Conservation (phyloP, 2,329 filamentous ascomycete species). For the Aulographum hederae region DNA sequence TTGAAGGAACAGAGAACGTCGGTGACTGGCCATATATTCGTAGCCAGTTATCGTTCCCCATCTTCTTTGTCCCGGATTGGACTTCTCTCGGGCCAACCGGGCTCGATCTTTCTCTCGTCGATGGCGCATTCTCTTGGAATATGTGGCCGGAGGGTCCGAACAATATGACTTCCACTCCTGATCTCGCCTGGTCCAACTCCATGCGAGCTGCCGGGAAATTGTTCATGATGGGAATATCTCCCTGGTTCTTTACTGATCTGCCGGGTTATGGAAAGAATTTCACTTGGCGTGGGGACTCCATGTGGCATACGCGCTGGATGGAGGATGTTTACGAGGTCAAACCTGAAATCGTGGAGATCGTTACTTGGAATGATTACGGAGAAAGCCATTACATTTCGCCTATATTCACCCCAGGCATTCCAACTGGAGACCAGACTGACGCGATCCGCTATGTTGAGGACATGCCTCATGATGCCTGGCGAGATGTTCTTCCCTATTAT, state of each 20-base stretch:
- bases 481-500: slow-evolving; percentile 29
- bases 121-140: slow-evolving; percentile 30
- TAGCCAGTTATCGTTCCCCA: slow-evolving; percentile 3
- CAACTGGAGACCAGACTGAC: not conserved
- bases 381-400: slow-evolving; percentile 34
- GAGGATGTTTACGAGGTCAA: slow-evolving; percentile 14
- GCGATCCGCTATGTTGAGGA: slow-evolving; percentile 25
- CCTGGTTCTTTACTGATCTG: slow-evolving; percentile 39
- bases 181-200: slow-evolving; percentile 19
- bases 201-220: slow-evolving; percentile 24
- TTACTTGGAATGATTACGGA: slow-evolving; percentile 41
- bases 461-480: slow-evolving; percentile 33
- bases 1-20: slow-evolving; percentile 25
- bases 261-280: slow-evolving; percentile 40
- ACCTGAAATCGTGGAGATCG: slow-evolving; percentile 33
- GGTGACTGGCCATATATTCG: slow-evolving; percentile 28
- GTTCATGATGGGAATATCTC: slow-evolving; percentile 30
- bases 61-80: slow-evolving; percentile 24
- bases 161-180: slow-evolving; percentile 28
- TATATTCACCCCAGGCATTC: too few species aligned
- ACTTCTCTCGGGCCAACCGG: slow-evolving; percentile 19
- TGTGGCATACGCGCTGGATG: slow-evolving; percentile 37
- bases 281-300: slow-evolving; percentile 41
- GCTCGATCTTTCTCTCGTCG: slow-evolving; percentile 9
- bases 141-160: slow-evolving; percentile 31